Evolutionary conservation across 1,284 basidiomycete species (phyloP), one percentile per base, ranked within the genome.

Genomic region (Trichosporon ovoides): DNA sequence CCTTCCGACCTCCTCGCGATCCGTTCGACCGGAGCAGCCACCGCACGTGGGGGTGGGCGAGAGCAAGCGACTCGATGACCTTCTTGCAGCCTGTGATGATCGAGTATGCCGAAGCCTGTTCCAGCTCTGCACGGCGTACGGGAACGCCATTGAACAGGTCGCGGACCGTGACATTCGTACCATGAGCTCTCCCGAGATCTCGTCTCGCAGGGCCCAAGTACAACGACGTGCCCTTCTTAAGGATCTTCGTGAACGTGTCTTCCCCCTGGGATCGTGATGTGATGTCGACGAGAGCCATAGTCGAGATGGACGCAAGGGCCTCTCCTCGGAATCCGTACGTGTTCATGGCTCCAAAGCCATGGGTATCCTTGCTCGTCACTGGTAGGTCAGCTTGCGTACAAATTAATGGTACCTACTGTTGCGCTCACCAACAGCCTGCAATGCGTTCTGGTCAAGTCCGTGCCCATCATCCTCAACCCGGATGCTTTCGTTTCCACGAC

Each of bases 251-350:
- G 83, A 84, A 86, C 3, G 83, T 85, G 60, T 86, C 81, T 1
- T 84, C 84, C 33, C 74, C 77, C 9, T 74, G 61, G 0, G 86
- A 85, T 9, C 87, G 82, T 2, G 90, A 89, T 24, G 84, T 84
- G 52, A 95, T 85, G 34, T 73, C 69, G 11, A 78, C 22, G 2
- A 89, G 35, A 79, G 84, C 31, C 86, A 78, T 68, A 3, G 89
- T 85, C 31, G 87, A 86, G 53, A 87, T 85, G 38, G 90, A 91
- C n/a, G 88, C 86, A 43, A 94, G 76, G 6, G 91, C 91, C 86
- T 94, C 91, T 34, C 91, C 91, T 60, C 90, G 84, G 76, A 90
- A 93, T 0, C 91, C 91, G 77, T 91, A 91, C 2, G 85, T 86
- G 10, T 82, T 68, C 3, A 55, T 52, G 13, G 59, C 52, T 3